A percentile compares a stretch with the other conserved stretches of the same genome.
Evolutionary conservation across 2,329 filamentous ascomycete species (phyloP).

Genomic region (Hysterium pulicare): DNA sequence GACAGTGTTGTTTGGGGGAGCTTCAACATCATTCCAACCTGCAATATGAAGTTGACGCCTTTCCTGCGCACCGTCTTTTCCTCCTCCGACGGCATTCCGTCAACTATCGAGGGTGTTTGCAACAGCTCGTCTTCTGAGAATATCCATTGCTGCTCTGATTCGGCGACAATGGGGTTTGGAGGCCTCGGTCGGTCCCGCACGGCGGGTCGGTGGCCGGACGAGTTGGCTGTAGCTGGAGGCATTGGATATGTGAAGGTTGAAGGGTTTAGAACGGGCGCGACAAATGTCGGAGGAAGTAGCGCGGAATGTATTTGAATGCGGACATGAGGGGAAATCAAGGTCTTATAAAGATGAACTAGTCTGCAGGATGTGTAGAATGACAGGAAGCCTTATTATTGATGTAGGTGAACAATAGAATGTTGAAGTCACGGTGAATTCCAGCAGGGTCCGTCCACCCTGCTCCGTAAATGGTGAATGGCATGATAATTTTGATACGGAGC

Average conservation of each 20-base stretch:
- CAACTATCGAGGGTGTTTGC: slow-evolving; percentile 78
- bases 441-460: no score
- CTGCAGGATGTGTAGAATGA: not conserved
- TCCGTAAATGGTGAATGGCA: no score
- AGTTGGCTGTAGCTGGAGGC: slow-evolving; percentile 24
- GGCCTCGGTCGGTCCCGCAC: slow-evolving; percentile 31
- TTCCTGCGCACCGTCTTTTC: slow-evolving; percentile 82
- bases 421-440: not conserved
- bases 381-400: not conserved
- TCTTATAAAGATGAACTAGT: not conserved
- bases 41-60: slow-evolving; percentile 93
- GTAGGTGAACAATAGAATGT: not conserved
- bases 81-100: slow-evolving; percentile 72
- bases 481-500: no score
- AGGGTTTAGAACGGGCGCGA: not conserved
- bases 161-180: slow-evolving; percentile 47
- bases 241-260: slow-evolving; percentile 11
- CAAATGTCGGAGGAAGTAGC: not conserved
- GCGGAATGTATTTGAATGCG: not conserved
- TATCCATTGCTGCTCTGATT: slow-evolving; percentile 73
- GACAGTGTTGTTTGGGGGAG: slow-evolving; percentile 88
- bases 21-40: slow-evolving; percentile 88
- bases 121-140: slow-evolving; percentile 80
- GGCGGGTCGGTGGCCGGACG: slow-evolving; percentile 13
- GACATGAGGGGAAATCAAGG: not conserved